phyloP scores from a whole-genome alignment of 371 early-diverging fungal genomes.

The Cokeromyces recurvatus region DNA sequence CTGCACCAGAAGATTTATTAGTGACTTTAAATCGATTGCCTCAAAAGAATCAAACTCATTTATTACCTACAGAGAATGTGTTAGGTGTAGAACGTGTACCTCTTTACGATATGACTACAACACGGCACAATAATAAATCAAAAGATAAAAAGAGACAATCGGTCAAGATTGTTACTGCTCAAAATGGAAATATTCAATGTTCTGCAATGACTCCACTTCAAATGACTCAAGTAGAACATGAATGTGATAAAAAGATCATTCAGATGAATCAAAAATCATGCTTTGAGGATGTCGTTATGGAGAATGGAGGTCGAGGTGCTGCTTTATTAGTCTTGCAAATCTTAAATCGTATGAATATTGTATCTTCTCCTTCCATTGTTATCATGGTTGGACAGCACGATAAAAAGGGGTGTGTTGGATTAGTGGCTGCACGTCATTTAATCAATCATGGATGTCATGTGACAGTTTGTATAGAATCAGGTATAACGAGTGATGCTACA shows the following conservation, averaged over 20 bases:
- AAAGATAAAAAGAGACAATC: not conserved
- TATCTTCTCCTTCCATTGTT: conserved; percentile 64
- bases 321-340: conserved; percentile 65
- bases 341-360: conserved; percentile 53
- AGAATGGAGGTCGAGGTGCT: conserved; percentile 77
- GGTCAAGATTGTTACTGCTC: conserved; percentile 7
- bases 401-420: conserved; percentile 65
- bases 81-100: conserved; percentile 28
- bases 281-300: conserved; percentile 21
- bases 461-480: conserved; percentile 55
- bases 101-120: not conserved
- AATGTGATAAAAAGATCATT: no score
- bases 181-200: conserved; percentile 23
- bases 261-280: conserved; percentile 1
- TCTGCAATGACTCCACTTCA: conserved; percentile 54
- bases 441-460: conserved; percentile 71
- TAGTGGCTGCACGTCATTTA: conserved; percentile 69
- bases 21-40: conserved; percentile 65
- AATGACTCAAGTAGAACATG: conserved; percentile 66
- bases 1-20: conserved; percentile 65
- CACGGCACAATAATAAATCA: no score
- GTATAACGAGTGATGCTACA: conserved; percentile 30
- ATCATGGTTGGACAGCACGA: conserved; percentile 67
- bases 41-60: conserved; percentile 1
- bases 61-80: conserved; percentile 53